These are phyloP conservation scores for Podila horticola DNA, from an alignment of 192 early-diverging fungal species.

Conservation along the genomic window DNA sequence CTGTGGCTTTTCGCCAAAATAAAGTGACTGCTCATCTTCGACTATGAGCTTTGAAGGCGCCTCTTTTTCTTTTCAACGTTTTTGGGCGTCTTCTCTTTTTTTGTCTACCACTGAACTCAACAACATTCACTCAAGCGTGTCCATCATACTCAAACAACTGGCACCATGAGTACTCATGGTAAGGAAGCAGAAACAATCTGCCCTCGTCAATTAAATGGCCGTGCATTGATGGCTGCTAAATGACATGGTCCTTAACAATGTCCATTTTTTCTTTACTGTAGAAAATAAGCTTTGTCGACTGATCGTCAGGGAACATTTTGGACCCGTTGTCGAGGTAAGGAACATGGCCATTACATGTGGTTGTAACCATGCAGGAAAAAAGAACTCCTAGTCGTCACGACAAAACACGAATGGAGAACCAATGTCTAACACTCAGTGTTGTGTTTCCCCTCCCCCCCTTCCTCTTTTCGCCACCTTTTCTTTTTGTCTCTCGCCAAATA, in stretches of 20 bases:
- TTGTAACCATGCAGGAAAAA: not conserved
- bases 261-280: conserved; percentile 1
- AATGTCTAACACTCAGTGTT: too few species aligned
- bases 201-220: too few species aligned
- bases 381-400: too few species aligned
- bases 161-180: conserved; percentile 1
- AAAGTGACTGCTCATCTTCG: too few species aligned
- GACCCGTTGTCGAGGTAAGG: conserved; percentile 76
- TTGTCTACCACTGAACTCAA: not conserved
- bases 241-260: too few species aligned
- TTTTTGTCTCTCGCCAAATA: conserved; percentile 25
- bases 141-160: too few species aligned
- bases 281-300: conserved; percentile 51
- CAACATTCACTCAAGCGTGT: not conserved
- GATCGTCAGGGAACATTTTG: conserved; percentile 82
- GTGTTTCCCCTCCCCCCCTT: not conserved
- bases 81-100: not conserved
- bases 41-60: too few species aligned
- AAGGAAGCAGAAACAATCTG: not conserved
- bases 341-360: not conserved
- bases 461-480: not conserved
- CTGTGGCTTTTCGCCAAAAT: too few species aligned
- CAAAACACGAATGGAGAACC: too few species aligned
- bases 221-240: too few species aligned
- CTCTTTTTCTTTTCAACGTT: not conserved